Percentiles rank a stretch among this genome's conserved stretches.
phyloP scores from a whole-genome alignment of 2,329 filamentous ascomycete genomes.

The Penicillium sp. region DNA sequence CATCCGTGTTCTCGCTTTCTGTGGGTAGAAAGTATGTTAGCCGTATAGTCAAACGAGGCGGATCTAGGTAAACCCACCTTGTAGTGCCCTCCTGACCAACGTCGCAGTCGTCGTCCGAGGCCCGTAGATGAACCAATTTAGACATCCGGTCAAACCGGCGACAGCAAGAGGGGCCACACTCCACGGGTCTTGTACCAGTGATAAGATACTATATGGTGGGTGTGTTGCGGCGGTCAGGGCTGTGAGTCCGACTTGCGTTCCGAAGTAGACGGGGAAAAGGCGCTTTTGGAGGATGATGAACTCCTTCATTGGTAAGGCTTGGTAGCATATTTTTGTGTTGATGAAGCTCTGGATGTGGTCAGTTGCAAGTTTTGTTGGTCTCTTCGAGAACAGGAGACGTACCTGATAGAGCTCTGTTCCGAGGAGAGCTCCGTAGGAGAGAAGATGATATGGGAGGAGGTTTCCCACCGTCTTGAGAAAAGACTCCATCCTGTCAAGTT shows the following conservation, averaged over 20 bases:
- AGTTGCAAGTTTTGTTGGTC: no score
- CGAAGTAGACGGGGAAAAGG: conserved; percentile 42
- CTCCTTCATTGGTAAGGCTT: conserved; percentile 32
- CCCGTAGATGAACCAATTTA: conserved; percentile 39
- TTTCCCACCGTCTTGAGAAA: conserved; percentile 12
- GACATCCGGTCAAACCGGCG: conserved; percentile 26
- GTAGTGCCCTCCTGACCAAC: conserved; percentile 29
- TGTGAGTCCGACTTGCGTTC: conserved; percentile 34
- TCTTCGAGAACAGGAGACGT: neutral
- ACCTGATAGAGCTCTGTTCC: conserved; percentile 39
- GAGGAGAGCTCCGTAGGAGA: conserved; percentile 40
- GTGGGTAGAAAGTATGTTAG: neutral
- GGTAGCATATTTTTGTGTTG: conserved; percentile 40
- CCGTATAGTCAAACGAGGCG: neutral
- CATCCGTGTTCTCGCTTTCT: conserved; percentile 7
- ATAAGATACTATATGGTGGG: conserved; percentile 31
- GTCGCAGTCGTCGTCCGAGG: conserved; percentile 34
- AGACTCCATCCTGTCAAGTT: conserved; percentile 8
- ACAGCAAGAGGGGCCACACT: conserved; percentile 29
- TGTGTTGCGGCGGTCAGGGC: conserved; percentile 33
- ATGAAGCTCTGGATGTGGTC: conserved; percentile 32
- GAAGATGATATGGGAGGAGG: conserved; percentile 34
- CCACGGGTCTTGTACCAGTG: conserved; percentile 20
- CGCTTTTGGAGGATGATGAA: conserved; percentile 41
- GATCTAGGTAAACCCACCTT: conserved; percentile 9